Evolutionary conservation across 805 yeast species (phyloP), one percentile per base, ranked within the genome.

Genomic region (Suhomyces sp.): DNA sequence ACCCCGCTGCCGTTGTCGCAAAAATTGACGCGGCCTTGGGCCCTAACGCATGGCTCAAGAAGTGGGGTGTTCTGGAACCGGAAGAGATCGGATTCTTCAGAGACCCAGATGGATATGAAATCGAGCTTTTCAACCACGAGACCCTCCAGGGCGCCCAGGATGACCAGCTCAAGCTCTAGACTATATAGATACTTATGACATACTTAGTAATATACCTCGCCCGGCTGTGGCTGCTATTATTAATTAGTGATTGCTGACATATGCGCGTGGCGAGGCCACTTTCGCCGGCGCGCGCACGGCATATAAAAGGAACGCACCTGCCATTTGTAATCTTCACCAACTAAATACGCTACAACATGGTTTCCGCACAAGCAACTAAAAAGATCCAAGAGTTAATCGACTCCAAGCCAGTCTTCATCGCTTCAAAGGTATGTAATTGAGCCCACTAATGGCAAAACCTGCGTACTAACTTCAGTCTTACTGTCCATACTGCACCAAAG

Each of bases 21-120:
- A 80, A 77, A 46, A 74, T 90, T 55, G 78, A 76, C 58, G 68
- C 69, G 51, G 67, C 76, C 48, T 72, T 64, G 50, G 77, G 77
- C 23, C 77, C 70, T 33, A 61, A 63, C 26, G 74, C 77, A 58
- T 88, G 91, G 87, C 71, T 82, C 4, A 71, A 78, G 50, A 81
- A 81, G 62, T 84, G 67, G 66, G 78, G 84, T 60, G 74, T 80
- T 54, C 86, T 86, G 33, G 77, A 72, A 40, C 41, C 35, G 38
- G 81, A 82, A 60, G 71, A 76, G 52, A 73, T 87, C 67, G 97
- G 90, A 2, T 87, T 90, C 61, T 68, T 93, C 51, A 76, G 78
- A 54, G 99, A 93, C 65, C 97, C 97, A 12, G 98, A 93, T 71
- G 90, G 91, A 65, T 94, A 93, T 76, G 79, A 85, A 54, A 76